Evolutionary conservation across 2,329 filamentous ascomycete genomes (phyloP), one percentile per base, ranked within the genome.

Genomic region (Tolypocladium guangdongense): DNA sequence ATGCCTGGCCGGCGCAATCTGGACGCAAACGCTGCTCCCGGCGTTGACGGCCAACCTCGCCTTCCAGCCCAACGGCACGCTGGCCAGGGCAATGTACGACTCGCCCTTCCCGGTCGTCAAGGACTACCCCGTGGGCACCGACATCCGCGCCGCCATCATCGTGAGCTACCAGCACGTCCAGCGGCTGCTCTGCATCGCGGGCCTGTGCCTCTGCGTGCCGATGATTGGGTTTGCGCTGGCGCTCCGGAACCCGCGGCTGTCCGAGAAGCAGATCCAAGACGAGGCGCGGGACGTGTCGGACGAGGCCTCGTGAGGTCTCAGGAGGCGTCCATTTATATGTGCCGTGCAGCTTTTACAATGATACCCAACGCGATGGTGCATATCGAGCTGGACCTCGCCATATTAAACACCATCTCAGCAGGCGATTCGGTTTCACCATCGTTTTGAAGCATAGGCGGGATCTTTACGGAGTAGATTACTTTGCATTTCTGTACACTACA

Each of bases 121-220:
- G 0, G 45, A 64, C 2, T 73, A 71, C 36, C 66, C 71, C 0
- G 65, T 76, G 1, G 75, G 74, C 27, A 74, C 74, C 0, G 66
- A 68, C 4, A 71, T 74, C 52, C 68, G 75, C 37, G 56, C 55
- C 1, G 73, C 71, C 38, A 73, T 78, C 30, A 73, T 78, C 41
- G 55, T 57, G 18, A 70, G 74, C 46, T 78, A 78, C 58, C 64
- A 69, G 50, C 63, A 73, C 37, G 68, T 74, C 0, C 75, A 78
- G 64, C 61, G 66, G 2, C 57, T 76, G 5, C 68, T 78, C 0
- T 72, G 68, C 54, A 69, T 76, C 41, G 70, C 72, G 0, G 75
- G 74, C 7, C 70, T 78, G 33, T 72, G 67, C 39, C 57, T 78
- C 8, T 74, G 72, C 30, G 66, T 76, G 16, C 75, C 74, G 4